These are phyloP conservation scores for Schizosaccharomyces lindneri DNA, from an alignment of 805 yeast species.

Conservation along the genomic window DNA sequence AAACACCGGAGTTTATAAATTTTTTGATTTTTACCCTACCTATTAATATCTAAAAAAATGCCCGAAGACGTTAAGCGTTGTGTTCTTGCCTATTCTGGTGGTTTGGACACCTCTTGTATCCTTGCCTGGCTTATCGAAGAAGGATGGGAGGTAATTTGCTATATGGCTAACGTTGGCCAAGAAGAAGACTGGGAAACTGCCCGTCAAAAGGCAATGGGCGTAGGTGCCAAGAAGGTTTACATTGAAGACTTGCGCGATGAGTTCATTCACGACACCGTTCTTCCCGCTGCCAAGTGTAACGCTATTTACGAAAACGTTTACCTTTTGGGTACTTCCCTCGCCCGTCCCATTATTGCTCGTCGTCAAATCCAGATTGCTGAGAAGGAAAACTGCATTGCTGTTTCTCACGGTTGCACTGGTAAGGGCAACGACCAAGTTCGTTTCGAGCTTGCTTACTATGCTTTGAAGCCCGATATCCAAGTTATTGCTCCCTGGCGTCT, in stretches of 20 bases:
- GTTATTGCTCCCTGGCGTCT: constrained; percentile 99
- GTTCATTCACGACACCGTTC: constrained; percentile 64
- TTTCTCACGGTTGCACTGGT: constrained; percentile 98
- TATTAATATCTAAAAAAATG: not conserved
- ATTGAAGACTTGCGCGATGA: constrained; percentile 85
- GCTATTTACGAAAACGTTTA: constrained; percentile 96
- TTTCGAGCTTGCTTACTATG: constrained; percentile 90
- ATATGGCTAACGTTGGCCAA: constrained; percentile 96
- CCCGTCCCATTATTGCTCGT: constrained; percentile 95
- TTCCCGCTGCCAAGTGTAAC: constrained; percentile 92
- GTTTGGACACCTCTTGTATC: constrained; percentile 91
- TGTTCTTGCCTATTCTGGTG: constrained; percentile 97
- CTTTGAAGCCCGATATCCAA: constrained; percentile 85
- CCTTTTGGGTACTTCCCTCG: constrained; percentile 87
- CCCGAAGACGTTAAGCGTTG: not conserved
- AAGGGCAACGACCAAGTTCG: constrained; percentile 99
- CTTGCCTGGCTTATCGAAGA: constrained; percentile 94
- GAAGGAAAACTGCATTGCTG: constrained; percentile 94
- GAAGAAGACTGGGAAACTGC: constrained; percentile 98
- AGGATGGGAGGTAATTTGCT: constrained; percentile 95
- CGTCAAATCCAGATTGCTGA: constrained; percentile 96
- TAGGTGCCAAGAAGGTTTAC: constrained; percentile 91
- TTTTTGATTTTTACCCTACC: not conserved
- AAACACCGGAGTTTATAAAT: too few species aligned
- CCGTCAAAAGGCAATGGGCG: constrained; percentile 78